Percentiles rank a stretch among this genome's conserved stretches.
Conservation (phyloP, 176 grass and related monocot genomes). For the Eleusine coracana region DNA sequence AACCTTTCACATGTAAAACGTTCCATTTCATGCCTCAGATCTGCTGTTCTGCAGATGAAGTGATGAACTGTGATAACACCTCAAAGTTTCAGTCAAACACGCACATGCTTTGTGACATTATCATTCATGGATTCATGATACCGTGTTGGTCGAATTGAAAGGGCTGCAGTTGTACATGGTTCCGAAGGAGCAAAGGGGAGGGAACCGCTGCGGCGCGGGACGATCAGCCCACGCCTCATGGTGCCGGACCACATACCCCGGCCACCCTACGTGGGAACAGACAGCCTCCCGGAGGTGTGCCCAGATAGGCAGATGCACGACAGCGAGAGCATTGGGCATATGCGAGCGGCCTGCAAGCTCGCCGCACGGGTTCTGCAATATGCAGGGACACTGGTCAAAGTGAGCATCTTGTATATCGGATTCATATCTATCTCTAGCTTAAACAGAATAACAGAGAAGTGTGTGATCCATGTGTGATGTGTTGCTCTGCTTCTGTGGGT, state of each 20-base stretch:
- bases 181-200: constrained; percentile 28
- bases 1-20: neutral
- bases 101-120: neutral
- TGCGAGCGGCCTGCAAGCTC: constrained; percentile 67
- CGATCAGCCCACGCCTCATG: constrained; percentile 49
- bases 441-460: neutral
- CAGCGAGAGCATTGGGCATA: constrained; percentile 56
- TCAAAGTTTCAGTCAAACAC: neutral
- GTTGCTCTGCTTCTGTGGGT: neutral
- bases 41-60: no score
- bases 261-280: constrained; percentile 62
- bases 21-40: no score
- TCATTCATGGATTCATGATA: neutral
- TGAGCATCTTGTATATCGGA: constrained; percentile 21
- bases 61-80: no score
- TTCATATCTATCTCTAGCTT: neutral
- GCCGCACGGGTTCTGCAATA: constrained; percentile 76
- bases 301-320: constrained; percentile 70
- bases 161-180: constrained; percentile 43
- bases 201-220: constrained; percentile 60
- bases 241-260: constrained; percentile 67
- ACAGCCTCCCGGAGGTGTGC: constrained; percentile 58
- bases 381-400: constrained; percentile 73
- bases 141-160: constrained; percentile 43
- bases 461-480: neutral